Evolutionary conservation across 768 basidiomycete species (phyloP), one percentile per base, ranked within the genome.

Genomic region (Paxillus involutus): DNA sequence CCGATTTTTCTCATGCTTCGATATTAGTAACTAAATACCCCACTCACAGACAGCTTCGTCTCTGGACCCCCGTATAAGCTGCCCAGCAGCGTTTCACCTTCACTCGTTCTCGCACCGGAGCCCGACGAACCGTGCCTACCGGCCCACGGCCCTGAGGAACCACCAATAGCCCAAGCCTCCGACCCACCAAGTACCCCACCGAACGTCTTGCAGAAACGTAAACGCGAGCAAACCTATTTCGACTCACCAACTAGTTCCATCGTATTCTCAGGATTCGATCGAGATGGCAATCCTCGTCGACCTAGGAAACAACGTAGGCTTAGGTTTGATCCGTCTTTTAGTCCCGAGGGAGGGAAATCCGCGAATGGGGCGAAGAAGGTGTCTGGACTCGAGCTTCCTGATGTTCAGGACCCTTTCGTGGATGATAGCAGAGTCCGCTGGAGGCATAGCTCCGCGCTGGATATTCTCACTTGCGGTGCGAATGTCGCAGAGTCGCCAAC

Each of bases 301-400:
- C 68, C 68, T 13, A 65, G 44, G 52, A 70, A 70, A 44, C 60
- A 42, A 35, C 64, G 59, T 19, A 70, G 54, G 46, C 62, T 71
- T 39, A 62, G 64, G 12, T 68, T 62, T 32, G 52, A 61, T 32
- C 65, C 57, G 3, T 66, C 63, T 4, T 59, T 63, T 29, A 63
- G 63, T 30, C 66, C 67, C 6, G 42, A 42, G 2, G 17, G 51
- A 2, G 51, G 48, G 48, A 45, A n/a, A 48, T 32, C 45, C 26
- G 24, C 37, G 9, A 36, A 32, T 14, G 48, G 43, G 21, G 35
- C 13, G 12, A 46, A 33, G 16, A 47, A 7, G 17, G 29, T 14
- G 24, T 12, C 16, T 9, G 17, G 26, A 26, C 21, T 53, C 4
- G 29, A 56, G 58, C 29, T 49, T 14, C n/a, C 17, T 21, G 52